Evolutionary conservation across 2,329 filamentous ascomycete genomes (phyloP).

Genomic region (Diaporthe sp.): DNA sequence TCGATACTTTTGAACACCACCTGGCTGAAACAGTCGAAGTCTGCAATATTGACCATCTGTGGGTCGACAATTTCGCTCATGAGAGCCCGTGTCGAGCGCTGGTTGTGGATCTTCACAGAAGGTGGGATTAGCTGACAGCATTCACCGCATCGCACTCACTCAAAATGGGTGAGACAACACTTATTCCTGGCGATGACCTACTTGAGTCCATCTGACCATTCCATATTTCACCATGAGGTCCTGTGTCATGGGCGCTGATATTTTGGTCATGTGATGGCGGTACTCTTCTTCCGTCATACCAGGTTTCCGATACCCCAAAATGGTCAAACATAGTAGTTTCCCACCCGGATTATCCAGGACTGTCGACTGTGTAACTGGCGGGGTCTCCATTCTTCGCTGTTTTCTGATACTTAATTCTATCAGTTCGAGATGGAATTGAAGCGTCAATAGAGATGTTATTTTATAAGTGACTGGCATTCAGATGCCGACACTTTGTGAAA

Average conservation of each 20-base stretch:
- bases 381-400: background rate
- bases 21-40: conserved; percentile 66
- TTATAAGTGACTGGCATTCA: background rate
- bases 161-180: background rate
- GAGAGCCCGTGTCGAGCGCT: conserved; percentile 51
- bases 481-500: background rate
- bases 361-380: background rate
- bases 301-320: conserved; percentile 61
- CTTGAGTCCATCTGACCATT: conserved; percentile 61
- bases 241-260: conserved; percentile 61
- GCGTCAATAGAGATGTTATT: background rate
- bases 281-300: conserved; percentile 65
- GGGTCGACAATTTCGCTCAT: conserved; percentile 59
- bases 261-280: conserved; percentile 60
- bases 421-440: background rate
- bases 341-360: background rate
- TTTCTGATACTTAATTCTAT: background rate
- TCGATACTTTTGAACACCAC: conserved; percentile 60
- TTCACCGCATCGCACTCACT: too few relatives aligned
- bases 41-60: conserved; percentile 63
- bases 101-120: conserved; percentile 58
- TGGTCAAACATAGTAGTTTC: conserved; percentile 60
- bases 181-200: conserved; percentile 43
- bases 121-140: background rate
- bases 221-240: conserved; percentile 65